Conservation (phyloP, 805 yeast genomes). For the Saturnispora sanitii region DNA sequence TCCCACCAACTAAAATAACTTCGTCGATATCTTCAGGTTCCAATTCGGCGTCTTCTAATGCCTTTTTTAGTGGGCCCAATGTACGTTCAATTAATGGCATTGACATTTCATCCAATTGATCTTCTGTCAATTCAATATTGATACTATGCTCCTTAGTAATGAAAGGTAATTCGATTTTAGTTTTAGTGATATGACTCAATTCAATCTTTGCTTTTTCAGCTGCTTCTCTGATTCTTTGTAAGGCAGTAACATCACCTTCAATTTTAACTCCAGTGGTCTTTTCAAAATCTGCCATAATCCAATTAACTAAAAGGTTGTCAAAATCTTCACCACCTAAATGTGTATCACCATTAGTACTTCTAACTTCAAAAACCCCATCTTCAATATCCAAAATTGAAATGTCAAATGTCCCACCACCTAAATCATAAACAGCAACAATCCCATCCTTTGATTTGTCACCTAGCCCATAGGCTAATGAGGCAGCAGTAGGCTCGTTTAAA, state of each 20-base stretch:
- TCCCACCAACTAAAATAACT: constrained; percentile 82
- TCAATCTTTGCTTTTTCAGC: constrained; percentile 88
- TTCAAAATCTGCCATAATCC: constrained; percentile 71
- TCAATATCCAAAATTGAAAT: constrained; percentile 91
- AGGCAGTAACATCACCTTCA: constrained; percentile 56
- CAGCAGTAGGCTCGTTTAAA: constrained; percentile 84
- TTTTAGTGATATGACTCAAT: constrained; percentile 60
- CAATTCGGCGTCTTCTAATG: constrained; percentile 71
- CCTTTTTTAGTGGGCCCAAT: constrained; percentile 68
- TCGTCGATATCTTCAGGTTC: constrained; percentile 59
- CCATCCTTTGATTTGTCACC: constrained; percentile 53
- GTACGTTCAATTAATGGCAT: constrained; percentile 59
- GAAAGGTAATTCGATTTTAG: constrained; percentile 75
- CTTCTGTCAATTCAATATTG: constrained; percentile 37
- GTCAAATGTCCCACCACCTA: constrained; percentile 98
- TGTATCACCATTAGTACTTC: constrained; percentile 90
- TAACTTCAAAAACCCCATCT: constrained; percentile 94
- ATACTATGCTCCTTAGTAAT: constrained; percentile 45
- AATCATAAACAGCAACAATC: constrained; percentile 84
- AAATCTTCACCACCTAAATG: constrained; percentile 89
- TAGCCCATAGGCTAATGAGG: constrained; percentile 88
- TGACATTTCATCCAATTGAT: constrained; percentile 40
- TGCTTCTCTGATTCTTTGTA: constrained; percentile 80
- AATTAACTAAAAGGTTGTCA: constrained; percentile 73
- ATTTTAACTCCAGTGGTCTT: constrained; percentile 57